phyloP scores from a whole-genome alignment of 2,329 filamentous ascomycete species.

The Monilinia polystroma region DNA sequence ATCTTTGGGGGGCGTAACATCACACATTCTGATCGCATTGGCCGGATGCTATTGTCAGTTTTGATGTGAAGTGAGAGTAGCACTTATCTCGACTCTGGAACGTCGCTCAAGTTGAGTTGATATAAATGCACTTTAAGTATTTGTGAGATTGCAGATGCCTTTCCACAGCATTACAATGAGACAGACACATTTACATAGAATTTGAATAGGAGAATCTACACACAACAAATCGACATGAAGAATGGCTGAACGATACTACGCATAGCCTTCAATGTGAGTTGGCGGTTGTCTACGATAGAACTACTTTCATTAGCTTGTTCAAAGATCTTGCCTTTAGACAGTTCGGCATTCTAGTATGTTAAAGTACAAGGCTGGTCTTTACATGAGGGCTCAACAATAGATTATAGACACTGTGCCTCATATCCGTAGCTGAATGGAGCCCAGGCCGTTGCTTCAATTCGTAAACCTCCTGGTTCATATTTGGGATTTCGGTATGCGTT shows the following conservation, averaged over 20 bases:
- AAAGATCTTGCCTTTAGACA: not conserved
- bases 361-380: not conserved
- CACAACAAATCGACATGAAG: not conserved
- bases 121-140: not conserved
- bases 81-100: not conserved
- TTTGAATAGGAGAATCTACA: not conserved
- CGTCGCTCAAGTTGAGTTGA: not conserved
- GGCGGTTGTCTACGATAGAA: not conserved
- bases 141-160: not conserved
- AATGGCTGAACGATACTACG: not conserved
- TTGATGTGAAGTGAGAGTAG: not conserved
- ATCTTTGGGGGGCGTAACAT: too few relatives aligned
- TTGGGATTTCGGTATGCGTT: not conserved
- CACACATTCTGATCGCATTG: not conserved
- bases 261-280: not conserved
- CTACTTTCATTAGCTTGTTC: not conserved
- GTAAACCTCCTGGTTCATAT: not conserved
- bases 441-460: not conserved
- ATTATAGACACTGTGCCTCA: not conserved
- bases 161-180: not conserved
- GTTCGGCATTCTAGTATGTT: not conserved
- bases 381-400: not conserved
- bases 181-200: not conserved
- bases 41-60: not conserved
- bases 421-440: not conserved